Conservation (phyloP, 2,329 filamentous ascomycete genomes). For the Aspergillus sp. region DNA sequence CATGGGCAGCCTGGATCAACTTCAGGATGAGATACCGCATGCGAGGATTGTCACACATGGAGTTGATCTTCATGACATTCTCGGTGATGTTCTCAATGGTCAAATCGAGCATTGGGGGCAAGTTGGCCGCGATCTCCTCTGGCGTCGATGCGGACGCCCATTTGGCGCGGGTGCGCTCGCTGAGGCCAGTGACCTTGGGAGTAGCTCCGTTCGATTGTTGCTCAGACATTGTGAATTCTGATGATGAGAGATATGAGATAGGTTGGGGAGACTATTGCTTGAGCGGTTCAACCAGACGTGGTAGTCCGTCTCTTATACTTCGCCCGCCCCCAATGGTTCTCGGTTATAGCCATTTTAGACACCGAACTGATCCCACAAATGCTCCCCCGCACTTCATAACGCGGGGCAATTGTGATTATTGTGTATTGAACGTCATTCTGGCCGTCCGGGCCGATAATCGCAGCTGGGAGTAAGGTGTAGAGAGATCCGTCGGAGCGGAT, state of each 20-base stretch:
- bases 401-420: not conserved
- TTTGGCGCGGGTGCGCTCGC: constrained; percentile 6
- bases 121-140: constrained; percentile 3
- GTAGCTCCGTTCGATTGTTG: not conserved
- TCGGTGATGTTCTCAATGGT: constrained; percentile 15
- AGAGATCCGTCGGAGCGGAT: constrained; percentile 7
- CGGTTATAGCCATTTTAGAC: not conserved
- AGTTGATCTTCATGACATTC: constrained; percentile 18
- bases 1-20: constrained; percentile 12
- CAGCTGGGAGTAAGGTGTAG: not conserved
- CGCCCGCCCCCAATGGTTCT: not conserved
- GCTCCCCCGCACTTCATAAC: not conserved
- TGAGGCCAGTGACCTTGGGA: not conserved
- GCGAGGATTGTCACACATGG: constrained; percentile 14
- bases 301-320: constrained; percentile 6
- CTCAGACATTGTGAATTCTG: not conserved
- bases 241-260: not conserved
- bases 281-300: not conserved
- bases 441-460: not conserved
- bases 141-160: constrained; percentile 6
- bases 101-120: constrained; percentile 12
- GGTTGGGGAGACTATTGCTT: not conserved
- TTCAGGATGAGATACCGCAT: constrained; percentile 12
- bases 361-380: not conserved
- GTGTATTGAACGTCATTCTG: not conserved